These are phyloP conservation scores for Phytopythium sindhum DNA, from an alignment of 352 stramenopile genomes.

Conservation along the genomic window DNA sequence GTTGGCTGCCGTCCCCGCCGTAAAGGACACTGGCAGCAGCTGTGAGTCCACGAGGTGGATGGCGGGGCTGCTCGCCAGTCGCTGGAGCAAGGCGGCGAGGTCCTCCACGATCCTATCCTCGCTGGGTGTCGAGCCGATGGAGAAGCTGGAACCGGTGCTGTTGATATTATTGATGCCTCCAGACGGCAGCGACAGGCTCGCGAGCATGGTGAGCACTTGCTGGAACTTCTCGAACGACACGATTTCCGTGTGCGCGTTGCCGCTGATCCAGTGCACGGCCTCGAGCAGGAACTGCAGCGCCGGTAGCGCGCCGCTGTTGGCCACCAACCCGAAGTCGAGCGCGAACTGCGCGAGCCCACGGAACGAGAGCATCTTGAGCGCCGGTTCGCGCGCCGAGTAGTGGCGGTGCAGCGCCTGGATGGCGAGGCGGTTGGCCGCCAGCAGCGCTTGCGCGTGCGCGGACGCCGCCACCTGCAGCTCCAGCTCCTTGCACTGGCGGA, in stretches of 20 bases:
- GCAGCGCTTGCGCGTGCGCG: conserved; percentile 14
- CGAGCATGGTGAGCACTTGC: conserved; percentile 35
- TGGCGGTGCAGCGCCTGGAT: conserved; percentile 54
- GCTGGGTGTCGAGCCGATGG: conserved; percentile 2
- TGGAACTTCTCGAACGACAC: conserved; percentile 74
- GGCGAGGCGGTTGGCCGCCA: conserved; percentile 28
- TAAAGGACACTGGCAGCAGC: background rate
- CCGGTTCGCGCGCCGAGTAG: conserved; percentile 40
- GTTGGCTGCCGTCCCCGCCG: background rate
- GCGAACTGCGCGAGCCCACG: conserved; percentile 39
- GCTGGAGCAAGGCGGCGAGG: conserved; percentile 23
- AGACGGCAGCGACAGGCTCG: conserved; percentile 22
- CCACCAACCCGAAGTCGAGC: conserved; percentile 45
- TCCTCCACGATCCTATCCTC: conserved; percentile 15
- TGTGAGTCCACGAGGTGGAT: conserved; percentile 25
- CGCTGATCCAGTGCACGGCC: conserved; percentile 65
- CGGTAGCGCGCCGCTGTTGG: conserved; percentile 17
- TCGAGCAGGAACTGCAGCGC: conserved; percentile 52
- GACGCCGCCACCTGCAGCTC: conserved; percentile 33
- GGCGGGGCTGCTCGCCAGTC: conserved; percentile 20
- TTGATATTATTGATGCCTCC: background rate
- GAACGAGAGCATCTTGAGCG: conserved; percentile 59
- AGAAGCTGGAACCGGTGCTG: background rate
- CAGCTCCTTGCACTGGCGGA: conserved; percentile 54
- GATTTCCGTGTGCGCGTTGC: conserved; percentile 54